Conservation (phyloP, 83 land plant species). For the Thuja plicata region DNA sequence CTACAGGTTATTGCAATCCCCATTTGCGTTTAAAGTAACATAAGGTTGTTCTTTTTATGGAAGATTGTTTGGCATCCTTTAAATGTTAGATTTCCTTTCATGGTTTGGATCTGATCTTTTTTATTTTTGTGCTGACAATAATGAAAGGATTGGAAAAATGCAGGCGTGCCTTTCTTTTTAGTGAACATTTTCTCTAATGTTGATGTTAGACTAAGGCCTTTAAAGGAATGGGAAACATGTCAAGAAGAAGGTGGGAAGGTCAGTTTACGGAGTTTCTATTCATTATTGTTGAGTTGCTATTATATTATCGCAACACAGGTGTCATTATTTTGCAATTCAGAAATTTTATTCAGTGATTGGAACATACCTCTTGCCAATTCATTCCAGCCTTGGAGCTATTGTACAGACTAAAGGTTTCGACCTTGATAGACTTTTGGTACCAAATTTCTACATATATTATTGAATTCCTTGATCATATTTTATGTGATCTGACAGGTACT, state of each 20-base stretch:
- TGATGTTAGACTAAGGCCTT: constrained; percentile 52
- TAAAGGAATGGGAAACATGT: constrained; percentile 79
- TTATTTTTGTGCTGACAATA: background rate
- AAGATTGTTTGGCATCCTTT: background rate
- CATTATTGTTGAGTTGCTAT: background rate
- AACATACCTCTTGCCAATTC: background rate
- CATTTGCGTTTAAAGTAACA: background rate
- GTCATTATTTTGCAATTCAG: background rate
- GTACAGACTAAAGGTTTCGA: background rate
- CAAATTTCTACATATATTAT: background rate
- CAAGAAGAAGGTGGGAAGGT: constrained; percentile 81
- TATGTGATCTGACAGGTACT: constrained; percentile 62
- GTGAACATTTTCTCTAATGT: constrained; percentile 48
- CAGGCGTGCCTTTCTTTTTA: constrained; percentile 87
- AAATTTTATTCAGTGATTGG: background rate
- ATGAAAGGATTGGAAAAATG: constrained; percentile 9
- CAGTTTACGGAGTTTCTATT: constrained; percentile 8
- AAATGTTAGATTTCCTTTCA: background rate
- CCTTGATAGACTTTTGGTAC: background rate
- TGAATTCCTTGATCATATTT: background rate
- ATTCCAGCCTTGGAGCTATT: background rate
- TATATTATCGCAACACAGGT: background rate
- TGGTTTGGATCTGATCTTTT: background rate
- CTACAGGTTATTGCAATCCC: constrained; percentile 53
- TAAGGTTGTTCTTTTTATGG: constrained; percentile 12